A percentile compares a stretch with the other conserved stretches of the same genome.
phyloP scores from a whole-genome alignment of 345 rosid genomes.

The Hibiscus mutabilis region DNA sequence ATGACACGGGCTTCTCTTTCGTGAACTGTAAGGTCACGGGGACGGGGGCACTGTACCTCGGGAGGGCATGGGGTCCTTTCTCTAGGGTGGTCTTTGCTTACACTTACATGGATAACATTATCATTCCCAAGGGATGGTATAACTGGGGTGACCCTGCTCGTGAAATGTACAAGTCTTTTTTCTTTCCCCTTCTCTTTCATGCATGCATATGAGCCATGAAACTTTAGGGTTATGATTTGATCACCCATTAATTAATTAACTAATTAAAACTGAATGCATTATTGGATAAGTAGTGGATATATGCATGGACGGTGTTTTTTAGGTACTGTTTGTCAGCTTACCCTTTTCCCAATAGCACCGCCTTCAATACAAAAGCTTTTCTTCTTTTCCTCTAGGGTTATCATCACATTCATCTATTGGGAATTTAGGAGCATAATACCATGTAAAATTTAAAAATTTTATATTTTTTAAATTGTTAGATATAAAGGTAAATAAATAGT shows the following conservation, averaged over 20 bases:
- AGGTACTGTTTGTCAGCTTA: neutral
- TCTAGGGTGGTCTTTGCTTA: constrained; percentile 93
- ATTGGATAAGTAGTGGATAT: neutral
- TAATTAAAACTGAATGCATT: neutral
- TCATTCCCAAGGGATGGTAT: constrained; percentile 89
- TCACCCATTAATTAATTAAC: neutral
- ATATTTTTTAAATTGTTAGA: no score
- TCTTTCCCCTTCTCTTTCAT: neutral
- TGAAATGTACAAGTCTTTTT: constrained; percentile 6
- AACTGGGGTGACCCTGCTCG: constrained; percentile 95
- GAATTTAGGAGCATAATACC: no score
- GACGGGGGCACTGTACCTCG: constrained; percentile 84
- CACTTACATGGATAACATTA: constrained; percentile 92
- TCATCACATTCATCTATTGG: neutral
- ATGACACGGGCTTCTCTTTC: constrained; percentile 98
- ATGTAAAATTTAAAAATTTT: no score
- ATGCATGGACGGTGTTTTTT: neutral
- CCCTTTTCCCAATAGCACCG: neutral
- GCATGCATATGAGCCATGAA: neutral
- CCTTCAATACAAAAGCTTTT: neutral
- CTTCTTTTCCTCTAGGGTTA: neutral
- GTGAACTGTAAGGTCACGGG: constrained; percentile 93
- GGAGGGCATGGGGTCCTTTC: constrained; percentile 99
- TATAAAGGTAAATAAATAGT: no score
- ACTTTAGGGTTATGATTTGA: neutral